A percentile compares a stretch with the other conserved stretches of the same genome.
Evolutionary conservation across 495 filamentous ascomycete species (phyloP).

Genomic region (Elaphomyces granulatus): DNA sequence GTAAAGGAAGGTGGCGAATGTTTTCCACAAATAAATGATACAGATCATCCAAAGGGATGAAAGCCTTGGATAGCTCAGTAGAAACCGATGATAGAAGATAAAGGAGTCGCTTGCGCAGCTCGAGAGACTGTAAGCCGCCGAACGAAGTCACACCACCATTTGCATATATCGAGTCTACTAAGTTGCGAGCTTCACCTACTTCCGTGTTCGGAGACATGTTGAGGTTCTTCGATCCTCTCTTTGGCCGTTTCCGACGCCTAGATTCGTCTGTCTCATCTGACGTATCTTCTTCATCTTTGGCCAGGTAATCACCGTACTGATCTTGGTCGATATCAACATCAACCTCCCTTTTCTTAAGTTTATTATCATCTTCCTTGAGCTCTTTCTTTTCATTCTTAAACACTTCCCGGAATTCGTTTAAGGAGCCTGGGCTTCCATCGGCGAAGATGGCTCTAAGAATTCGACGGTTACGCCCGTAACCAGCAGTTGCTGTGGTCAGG

Average conservation of each 20-base stretch:
- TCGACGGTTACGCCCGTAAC: conserved; percentile 30
- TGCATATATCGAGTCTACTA: conserved; percentile 2
- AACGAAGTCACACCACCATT: conserved; percentile 20
- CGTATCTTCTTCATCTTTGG: conserved; percentile 27
- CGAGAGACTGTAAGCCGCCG: conserved; percentile 43
- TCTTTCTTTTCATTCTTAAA: conserved; percentile 45
- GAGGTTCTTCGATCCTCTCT: conserved; percentile 11
- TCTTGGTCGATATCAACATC: conserved; percentile 45
- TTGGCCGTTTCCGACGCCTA: conserved; percentile 19
- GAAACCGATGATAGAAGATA: conserved; percentile 38
- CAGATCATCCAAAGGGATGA: conserved; percentile 40
- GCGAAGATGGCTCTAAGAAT: conserved; percentile 53
- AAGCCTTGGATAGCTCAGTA: conserved; percentile 22
- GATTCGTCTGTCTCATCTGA: conserved; percentile 21
- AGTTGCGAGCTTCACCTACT: conserved; percentile 2
- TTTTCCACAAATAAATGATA: conserved; percentile 53
- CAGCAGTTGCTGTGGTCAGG: conserved; percentile 22
- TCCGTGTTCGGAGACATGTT: background rate
- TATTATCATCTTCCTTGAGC: conserved; percentile 13
- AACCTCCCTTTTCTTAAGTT: conserved; percentile 26
- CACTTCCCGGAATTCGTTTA: conserved; percentile 44
- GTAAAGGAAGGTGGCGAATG: conserved; percentile 50
- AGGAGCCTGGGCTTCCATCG: conserved; percentile 32
- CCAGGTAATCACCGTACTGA: conserved; percentile 42
- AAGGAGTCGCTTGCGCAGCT: conserved; percentile 50